Base-by-base conservation (phyloP, 2,329 filamentous ascomycete genomes). In the Aspergillus sp. region DNA sequence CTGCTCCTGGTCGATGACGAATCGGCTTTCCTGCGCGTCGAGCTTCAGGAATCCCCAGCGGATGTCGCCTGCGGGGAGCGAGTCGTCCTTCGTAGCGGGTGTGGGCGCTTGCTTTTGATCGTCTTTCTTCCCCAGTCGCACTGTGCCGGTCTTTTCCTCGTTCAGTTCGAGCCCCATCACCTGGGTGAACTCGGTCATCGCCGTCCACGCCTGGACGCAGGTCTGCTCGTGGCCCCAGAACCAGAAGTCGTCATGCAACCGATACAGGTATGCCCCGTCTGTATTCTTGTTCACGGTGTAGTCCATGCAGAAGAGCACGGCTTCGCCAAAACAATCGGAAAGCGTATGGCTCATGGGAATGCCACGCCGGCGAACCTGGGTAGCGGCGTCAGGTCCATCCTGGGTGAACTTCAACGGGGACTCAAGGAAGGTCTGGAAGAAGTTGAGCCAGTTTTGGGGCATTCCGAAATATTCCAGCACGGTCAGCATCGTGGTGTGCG, bases 191-290 rank as follows among this genome's bases (percentile, higher is more conserved):
- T 78, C 72, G 1, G 79, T 76, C 63, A 90, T 80, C 0, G 83
- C 78, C 18, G 80, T 68, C 88, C 87, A 91, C 0, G 84, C 87
- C 49, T 80, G 78, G 22, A 81, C 77, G n/a, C 82, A 84, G 2
- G 75, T 77, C 3, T 75, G 63, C 52, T 86, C 81, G 6, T 84
- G 78, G 9, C 82, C 81, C 86, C 86, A 89, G 68, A 89, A 86
- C 87, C 86, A 90, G 54, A 89, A 78, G 63, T 89, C 86, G 62
- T 89, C 87, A 54, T 88, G 82, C 42, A 88, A 77, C 12, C 87
- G 83, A 69, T 87, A 87, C 11, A 89, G 71, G n/a, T 80, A 76
- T 1, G 76, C 74, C 0, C 85, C 85, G 6, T 75, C 62, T 0
- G 86, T 85, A 1, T 76, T 73, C 59, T 84, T 81, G 58, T 88